Evolutionary conservation across 345 rosid species (phyloP), one percentile per base, ranked within the genome.

Genomic region (Kandelia obovata): DNA sequence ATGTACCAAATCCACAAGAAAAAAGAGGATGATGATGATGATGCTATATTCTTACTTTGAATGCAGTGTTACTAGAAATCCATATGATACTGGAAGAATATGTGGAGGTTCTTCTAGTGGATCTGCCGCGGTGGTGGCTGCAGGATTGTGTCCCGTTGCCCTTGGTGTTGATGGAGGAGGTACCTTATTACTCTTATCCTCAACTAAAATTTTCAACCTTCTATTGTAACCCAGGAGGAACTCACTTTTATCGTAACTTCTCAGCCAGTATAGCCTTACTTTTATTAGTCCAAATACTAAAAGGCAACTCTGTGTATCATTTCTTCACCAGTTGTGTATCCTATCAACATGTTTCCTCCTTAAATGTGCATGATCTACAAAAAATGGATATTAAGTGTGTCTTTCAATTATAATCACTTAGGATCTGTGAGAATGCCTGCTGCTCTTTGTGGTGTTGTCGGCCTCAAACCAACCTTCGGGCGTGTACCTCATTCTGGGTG

Each of bases 121-220:
- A 68, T 89, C 92, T 52, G 96, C 96, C 53, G 96, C 96, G 8
- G 89, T 77, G 10, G 96, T 89, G 21, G 77, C 92, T 8, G 87
- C 92, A 62, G 92, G 96, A 53, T 68, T 89, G 46, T 89, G 96
- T 72, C 92, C 96, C 4, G 88, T 68, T 7, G 88, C 96, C 31
- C 96, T 89, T 51, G 96, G 96, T 28, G 96, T 89, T 61, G 96
- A 89, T 46, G 96, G 96, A 0, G 96, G 96, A 84, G 96, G 96
- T 89, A 73, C 75, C 13, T 43, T 17, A 15, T 23, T n/a, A 21
- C 13, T 21, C 52, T 6, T 27, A 3, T 4, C 1, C 6, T 39
- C n/a, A 16, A 25, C 27, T 64, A n/a, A 32, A 23, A 13, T 43
- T 39, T 30, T 5, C 13, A 7, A 39, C 15, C 46, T 39, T 39